phyloP scores from a whole-genome alignment of 1,139 yeast genomes.

The Kodamaea ohmeri region DNA sequence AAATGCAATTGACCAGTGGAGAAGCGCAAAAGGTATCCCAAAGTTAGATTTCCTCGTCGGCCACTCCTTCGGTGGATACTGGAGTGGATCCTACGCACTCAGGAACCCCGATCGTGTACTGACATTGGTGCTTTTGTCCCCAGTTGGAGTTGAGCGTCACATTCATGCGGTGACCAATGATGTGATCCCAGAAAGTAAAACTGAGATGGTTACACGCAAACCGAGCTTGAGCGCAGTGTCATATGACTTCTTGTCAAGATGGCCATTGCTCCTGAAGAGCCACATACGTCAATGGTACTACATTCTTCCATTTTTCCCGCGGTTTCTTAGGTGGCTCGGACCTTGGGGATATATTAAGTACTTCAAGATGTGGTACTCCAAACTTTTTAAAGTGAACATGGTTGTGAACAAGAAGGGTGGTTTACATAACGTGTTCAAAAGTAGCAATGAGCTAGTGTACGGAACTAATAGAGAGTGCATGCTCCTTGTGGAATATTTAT shows the following conservation, averaged over 20 bases:
- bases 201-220: slow-evolving; percentile 12
- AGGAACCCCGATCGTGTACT: slow-evolving; percentile 56
- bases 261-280: slow-evolving; percentile 37
- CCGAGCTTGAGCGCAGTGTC: slow-evolving; percentile 42
- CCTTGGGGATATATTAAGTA: slow-evolving; percentile 50
- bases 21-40: slow-evolving; percentile 28
- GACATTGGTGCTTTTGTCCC: slow-evolving; percentile 73
- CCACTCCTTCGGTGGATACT: slow-evolving; percentile 48
- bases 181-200: slow-evolving; percentile 9
- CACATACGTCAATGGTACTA: slow-evolving; percentile 41
- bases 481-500: slow-evolving; percentile 54
- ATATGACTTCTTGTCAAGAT: slow-evolving; percentile 42
- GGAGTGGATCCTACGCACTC: slow-evolving; percentile 44
- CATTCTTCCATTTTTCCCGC: slow-evolving; percentile 42
- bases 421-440: slow-evolving; percentile 22
- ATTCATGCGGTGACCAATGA: slow-evolving; percentile 57
- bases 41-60: slow-evolving; percentile 43
- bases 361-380: slow-evolving; percentile 45
- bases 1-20: slow-evolving; percentile 40
- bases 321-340: slow-evolving; percentile 44
- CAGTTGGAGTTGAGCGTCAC: slow-evolving; percentile 84
- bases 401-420: slow-evolving; percentile 38
- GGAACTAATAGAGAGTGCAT: slow-evolving; percentile 45
- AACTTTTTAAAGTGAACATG: slow-evolving; percentile 44
- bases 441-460: slow-evolving; percentile 32